Base-by-base conservation (phyloP, 179 eudicot genomes). In the Silene coronaria region DNA sequence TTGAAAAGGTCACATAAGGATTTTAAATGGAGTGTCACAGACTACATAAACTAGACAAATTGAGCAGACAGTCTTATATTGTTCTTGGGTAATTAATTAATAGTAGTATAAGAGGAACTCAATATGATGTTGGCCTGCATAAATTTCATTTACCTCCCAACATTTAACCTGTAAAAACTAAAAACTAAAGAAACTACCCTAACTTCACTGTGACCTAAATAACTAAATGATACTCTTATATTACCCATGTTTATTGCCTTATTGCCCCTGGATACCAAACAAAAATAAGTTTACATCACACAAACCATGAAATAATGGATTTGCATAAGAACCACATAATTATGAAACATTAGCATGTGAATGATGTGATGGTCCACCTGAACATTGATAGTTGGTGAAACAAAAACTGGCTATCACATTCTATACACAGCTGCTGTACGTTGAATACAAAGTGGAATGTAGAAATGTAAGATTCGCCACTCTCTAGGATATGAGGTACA, bases 311-410 rank as follows among this genome's bases (percentile, higher is more conserved):
- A 24, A 48, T 46, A 48, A 46, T 48, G 12, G 16, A 70, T 48
- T 70, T 46, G 32, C 26, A 70, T 17, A 48, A 26, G 73, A 48
- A 70, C 61, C 72, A 26, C 38, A 24, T 46, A 46, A 70, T 3
- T 13, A 2, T 67, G 60, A 51, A 51, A 70, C 7, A 69, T 26
- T 59, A 3, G 38, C 61, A 17, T 70, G 53, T 23, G 73, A 10
- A 22, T 30, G 9, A 17, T 70, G 53, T 23, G 73, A 21, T 51
- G 34, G 9, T 70, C 60, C 11, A 51, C 26, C 72, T 38, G 32
- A 45, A 45, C 46, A 42, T 45, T 16, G 11, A 23, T 70, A 48
- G 73, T 38, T 70, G 61, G 60, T 9, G 17, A 70, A 12, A 68
- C 17, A 42, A 68, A 45, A 16, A 68, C n/a, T 21, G 19, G 57